These are phyloP conservation scores for Phaeosphaeriaceae sp. DNA, from an alignment of 2,329 filamentous ascomycete genomes.

Conservation along the genomic window DNA sequence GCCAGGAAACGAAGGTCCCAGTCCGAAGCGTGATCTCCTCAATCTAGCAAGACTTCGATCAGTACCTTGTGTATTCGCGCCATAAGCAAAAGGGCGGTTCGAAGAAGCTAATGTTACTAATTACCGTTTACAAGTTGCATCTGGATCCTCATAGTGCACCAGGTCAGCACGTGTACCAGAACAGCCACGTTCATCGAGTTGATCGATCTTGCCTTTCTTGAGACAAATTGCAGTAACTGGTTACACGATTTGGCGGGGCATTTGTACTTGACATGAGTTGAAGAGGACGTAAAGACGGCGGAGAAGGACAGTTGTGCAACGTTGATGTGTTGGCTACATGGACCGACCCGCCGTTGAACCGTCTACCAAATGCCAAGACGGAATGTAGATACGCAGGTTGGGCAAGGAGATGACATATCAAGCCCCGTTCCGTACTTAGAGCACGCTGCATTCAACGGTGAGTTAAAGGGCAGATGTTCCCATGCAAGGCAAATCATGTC, in stretches of 20 bases:
- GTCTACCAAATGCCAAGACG: not conserved
- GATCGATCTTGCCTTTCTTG: not conserved
- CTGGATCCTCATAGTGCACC: not conserved
- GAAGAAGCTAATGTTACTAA: not conserved
- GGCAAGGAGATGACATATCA: not conserved
- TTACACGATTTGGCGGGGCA: not conserved
- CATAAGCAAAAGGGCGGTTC: too few species aligned
- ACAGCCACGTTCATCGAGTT: not conserved
- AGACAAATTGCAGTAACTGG: not conserved
- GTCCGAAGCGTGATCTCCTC: too few species aligned
- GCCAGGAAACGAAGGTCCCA: too few species aligned
- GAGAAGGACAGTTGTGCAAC: not conserved
- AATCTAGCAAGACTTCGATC: too few species aligned
- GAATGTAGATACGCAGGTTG: not conserved
- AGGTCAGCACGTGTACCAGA: not conserved
- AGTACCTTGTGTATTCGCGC: too few species aligned
- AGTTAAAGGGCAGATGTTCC: not conserved
- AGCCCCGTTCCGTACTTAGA: not conserved
- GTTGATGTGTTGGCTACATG: not conserved
- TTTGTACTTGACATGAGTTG: not conserved
- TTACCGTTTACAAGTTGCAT: not conserved
- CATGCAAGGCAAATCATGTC: not conserved
- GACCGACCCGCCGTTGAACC: not conserved
- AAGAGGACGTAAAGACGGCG: not conserved
- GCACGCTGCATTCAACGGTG: not conserved